Evolutionary conservation across 108 stramenopile genomes (phyloP).

Genomic region (Skeletonema potamos): DNA sequence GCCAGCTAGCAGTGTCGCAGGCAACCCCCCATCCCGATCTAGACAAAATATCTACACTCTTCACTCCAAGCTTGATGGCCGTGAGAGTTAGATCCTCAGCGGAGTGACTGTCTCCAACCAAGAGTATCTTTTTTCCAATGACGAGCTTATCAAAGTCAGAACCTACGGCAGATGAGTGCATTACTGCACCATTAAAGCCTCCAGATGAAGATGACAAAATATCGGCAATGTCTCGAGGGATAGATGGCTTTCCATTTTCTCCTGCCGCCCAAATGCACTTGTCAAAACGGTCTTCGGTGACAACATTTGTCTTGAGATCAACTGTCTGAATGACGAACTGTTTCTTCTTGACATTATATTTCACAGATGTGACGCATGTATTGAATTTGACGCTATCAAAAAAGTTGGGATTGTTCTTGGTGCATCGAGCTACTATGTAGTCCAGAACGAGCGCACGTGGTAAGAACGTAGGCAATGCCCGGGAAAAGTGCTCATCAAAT

Average conservation of each 20-base stretch:
- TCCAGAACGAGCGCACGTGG: slow-evolving; percentile 51
- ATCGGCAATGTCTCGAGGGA: slow-evolving; percentile 26
- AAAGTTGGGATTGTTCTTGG: slow-evolving; percentile 43
- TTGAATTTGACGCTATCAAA: slow-evolving; percentile 53
- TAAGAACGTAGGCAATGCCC: slow-evolving; percentile 38
- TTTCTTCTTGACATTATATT: slow-evolving; percentile 12
- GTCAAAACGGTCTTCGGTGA: slow-evolving; percentile 37
- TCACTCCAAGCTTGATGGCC: slow-evolving; percentile 50
- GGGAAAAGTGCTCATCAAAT: slow-evolving; percentile 60
- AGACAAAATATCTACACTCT: slow-evolving; percentile 28
- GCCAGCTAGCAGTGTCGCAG: slow-evolving; percentile 44
- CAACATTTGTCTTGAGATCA: slow-evolving; percentile 9
- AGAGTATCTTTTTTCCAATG: slow-evolving; percentile 44
- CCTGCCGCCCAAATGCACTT: slow-evolving; percentile 74
- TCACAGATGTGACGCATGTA: slow-evolving; percentile 41
- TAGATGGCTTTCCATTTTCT: slow-evolving; percentile 37
- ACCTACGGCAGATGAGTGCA: slow-evolving; percentile 49
- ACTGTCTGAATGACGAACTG: slow-evolving; percentile 30
- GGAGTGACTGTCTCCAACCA: slow-evolving; percentile 58
- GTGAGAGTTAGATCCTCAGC: slow-evolving; percentile 65
- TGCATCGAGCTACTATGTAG: slow-evolving; percentile 52
- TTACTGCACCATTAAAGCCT: slow-evolving; percentile 20
- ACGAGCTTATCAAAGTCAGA: slow-evolving; percentile 8
- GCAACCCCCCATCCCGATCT: slow-evolving; percentile 20
- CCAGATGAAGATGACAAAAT: not conserved